phyloP scores from a whole-genome alignment of 1,284 basidiomycete genomes.

The Ganoderma meredithae region DNA sequence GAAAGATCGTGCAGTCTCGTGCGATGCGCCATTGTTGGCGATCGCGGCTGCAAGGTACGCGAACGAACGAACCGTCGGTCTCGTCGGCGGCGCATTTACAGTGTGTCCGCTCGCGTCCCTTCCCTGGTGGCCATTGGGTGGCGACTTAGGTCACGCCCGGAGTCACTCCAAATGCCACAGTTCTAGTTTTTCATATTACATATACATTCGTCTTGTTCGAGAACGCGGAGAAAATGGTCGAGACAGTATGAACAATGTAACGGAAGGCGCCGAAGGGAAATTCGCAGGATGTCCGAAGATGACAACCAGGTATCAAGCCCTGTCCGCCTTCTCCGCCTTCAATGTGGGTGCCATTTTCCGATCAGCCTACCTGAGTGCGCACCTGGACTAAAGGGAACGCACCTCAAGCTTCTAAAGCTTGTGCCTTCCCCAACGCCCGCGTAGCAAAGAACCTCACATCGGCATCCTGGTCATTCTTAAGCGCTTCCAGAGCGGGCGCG shows the following conservation, averaged over 20 bases:
- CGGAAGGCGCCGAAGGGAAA: slow-evolving; percentile 14
- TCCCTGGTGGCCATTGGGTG: too few relatives aligned
- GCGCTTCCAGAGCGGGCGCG: slow-evolving; percentile 84
- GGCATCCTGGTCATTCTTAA: slow-evolving; percentile 92
- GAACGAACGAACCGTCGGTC: not conserved
- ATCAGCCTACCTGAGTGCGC: slow-evolving; percentile 2
- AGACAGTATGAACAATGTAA: slow-evolving; percentile 19
- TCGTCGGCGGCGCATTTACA: not conserved
- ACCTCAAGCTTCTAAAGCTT: slow-evolving; percentile 36
- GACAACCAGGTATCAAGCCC: slow-evolving; percentile 25
- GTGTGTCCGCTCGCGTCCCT: not conserved
- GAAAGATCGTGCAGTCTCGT: not conserved
- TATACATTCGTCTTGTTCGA: slow-evolving; percentile 28
- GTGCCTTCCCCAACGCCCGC: slow-evolving; percentile 70
- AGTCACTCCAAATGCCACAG: slow-evolving; percentile 10
- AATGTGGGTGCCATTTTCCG: not conserved
- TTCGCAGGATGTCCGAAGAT: slow-evolving; percentile 18
- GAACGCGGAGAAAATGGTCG: slow-evolving; percentile 19
- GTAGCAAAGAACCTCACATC: slow-evolving; percentile 92
- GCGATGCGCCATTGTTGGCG: not conserved
- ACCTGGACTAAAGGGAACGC: slow-evolving; percentile 14
- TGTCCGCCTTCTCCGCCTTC: slow-evolving; percentile 5
- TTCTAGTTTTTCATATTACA: slow-evolving; percentile 22
- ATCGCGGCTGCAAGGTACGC: not conserved
- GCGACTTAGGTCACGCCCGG: not conserved